Evolutionary conservation across 2,329 filamentous ascomycete genomes (phyloP).

Genomic region (Calycina marina): DNA sequence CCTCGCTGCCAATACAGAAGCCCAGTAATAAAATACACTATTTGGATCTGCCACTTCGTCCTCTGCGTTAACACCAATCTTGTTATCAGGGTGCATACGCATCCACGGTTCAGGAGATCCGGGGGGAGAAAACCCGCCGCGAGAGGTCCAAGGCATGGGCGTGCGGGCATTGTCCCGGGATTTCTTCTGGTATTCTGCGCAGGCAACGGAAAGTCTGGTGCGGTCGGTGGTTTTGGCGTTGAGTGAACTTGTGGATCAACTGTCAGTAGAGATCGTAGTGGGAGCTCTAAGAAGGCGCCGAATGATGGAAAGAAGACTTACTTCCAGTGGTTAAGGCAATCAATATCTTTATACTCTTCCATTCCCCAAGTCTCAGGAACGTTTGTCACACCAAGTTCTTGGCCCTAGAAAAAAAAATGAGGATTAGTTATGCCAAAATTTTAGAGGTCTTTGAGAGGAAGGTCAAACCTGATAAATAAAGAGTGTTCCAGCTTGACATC

Average conservation of each 20-base stretch:
- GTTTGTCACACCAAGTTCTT: conserved; percentile 45
- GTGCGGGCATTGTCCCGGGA: conserved; percentile 56
- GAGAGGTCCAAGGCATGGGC: conserved; percentile 50
- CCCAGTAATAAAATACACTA: conserved; percentile 10
- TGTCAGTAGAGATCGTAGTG: conserved; percentile 17
- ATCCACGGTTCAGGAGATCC: conserved; percentile 37
- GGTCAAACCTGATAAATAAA: conserved; percentile 49
- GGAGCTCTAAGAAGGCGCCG: background rate
- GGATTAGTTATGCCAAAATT: too few relatives aligned
- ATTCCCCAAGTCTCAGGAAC: conserved; percentile 42
- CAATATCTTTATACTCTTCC: conserved; percentile 54
- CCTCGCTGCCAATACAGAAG: conserved; percentile 7
- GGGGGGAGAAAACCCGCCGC: conserved; percentile 50
- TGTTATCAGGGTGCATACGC: conserved; percentile 40
- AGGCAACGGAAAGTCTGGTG: too few relatives aligned
- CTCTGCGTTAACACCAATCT: conserved; percentile 30
- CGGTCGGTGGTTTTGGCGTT: too few relatives aligned
- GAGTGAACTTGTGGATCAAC: too few relatives aligned
- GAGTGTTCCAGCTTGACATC: conserved; percentile 35
- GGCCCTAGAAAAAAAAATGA: too few relatives aligned
- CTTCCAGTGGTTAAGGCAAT: conserved; percentile 38
- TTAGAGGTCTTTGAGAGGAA: too few relatives aligned
- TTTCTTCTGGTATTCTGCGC: too few relatives aligned
- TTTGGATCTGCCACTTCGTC: conserved; percentile 3
- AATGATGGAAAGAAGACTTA: too few relatives aligned